Conservation (phyloP, 2,329 filamentous ascomycete genomes). For the Paracoccidioides brasiliensis region DNA sequence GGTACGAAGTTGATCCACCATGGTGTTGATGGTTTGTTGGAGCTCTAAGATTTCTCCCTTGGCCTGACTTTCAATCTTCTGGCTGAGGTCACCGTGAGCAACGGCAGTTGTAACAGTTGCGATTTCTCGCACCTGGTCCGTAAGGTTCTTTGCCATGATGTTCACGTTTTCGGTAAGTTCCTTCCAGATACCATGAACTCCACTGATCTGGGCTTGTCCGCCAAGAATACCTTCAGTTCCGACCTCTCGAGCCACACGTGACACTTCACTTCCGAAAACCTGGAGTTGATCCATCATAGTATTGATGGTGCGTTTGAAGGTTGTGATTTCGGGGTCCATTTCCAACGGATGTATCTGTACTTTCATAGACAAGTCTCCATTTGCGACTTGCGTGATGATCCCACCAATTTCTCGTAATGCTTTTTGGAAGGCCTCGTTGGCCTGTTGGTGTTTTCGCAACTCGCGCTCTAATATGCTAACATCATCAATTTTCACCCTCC, state of each 20-base stretch:
- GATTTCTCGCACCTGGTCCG: conserved; percentile 74
- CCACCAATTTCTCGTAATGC: conserved; percentile 91
- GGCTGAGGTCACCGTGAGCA: conserved; percentile 67
- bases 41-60: conserved; percentile 71
- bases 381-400: conserved; percentile 91
- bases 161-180: conserved; percentile 86
- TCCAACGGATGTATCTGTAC: conserved; percentile 90
- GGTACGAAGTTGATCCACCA: conserved; percentile 73
- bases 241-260: conserved; percentile 85
- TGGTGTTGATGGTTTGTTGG: conserved; percentile 78
- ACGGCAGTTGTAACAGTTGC: conserved; percentile 74
- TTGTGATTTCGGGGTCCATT: conserved; percentile 96
- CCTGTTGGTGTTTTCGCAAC: conserved; percentile 92
- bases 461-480: conserved; percentile 85
- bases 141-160: conserved; percentile 72
- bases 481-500: conserved; percentile 71
- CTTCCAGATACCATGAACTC: conserved; percentile 94
- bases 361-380: conserved; percentile 91
- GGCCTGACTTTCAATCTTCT: conserved; percentile 71
- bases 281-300: conserved; percentile 98
- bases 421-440: conserved; percentile 97
- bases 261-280: conserved; percentile 92
- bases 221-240: conserved; percentile 90
- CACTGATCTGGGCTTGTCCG: conserved; percentile 84
- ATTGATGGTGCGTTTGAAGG: conserved; percentile 96